These are phyloP conservation scores for Zasmidium cellare DNA, from an alignment of 2,329 filamentous ascomycete genomes.

Conservation along the genomic window DNA sequence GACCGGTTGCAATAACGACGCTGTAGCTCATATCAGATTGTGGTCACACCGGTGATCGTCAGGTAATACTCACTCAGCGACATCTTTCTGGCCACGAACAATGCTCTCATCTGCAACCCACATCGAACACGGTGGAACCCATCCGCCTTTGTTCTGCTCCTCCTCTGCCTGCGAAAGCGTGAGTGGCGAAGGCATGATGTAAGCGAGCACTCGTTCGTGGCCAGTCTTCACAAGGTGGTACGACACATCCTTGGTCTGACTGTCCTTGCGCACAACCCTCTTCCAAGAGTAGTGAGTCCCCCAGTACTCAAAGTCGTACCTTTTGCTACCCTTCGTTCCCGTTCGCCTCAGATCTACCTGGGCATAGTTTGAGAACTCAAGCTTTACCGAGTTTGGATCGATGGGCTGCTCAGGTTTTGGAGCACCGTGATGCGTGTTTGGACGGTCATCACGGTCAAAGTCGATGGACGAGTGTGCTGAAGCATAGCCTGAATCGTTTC, in stretches of 20 bases:
- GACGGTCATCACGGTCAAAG: conserved; percentile 53
- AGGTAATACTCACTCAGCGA: conserved; percentile 72
- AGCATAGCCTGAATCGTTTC: conserved; percentile 61
- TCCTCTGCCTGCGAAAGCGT: conserved; percentile 68
- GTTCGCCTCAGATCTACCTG: conserved; percentile 78
- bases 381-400: conserved; percentile 68
- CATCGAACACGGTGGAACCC: conserved; percentile 88
- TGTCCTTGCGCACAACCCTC: conserved; percentile 68
- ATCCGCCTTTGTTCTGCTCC: conserved; percentile 78
- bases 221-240: conserved; percentile 77
- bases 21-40: conserved; percentile 47
- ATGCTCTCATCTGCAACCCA: conserved; percentile 78
- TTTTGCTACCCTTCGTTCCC: conserved; percentile 66
- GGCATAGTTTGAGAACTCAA: conserved; percentile 97
- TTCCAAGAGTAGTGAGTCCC: conserved; percentile 82
- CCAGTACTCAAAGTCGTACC: conserved; percentile 95
- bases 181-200: conserved; percentile 79
- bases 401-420: conserved; percentile 9
- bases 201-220: conserved; percentile 67
- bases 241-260: conserved; percentile 63
- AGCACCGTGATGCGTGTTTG: conserved; percentile 32
- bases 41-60: neutral
- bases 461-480: conserved; percentile 34
- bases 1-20: conserved; percentile 84
- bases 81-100: conserved; percentile 69